Percentiles rank a stretch among this genome's conserved stretches.
These are phyloP conservation scores for Phoma sp. DNA, from an alignment of 2,329 filamentous ascomycete species.

Conservation along the genomic window DNA sequence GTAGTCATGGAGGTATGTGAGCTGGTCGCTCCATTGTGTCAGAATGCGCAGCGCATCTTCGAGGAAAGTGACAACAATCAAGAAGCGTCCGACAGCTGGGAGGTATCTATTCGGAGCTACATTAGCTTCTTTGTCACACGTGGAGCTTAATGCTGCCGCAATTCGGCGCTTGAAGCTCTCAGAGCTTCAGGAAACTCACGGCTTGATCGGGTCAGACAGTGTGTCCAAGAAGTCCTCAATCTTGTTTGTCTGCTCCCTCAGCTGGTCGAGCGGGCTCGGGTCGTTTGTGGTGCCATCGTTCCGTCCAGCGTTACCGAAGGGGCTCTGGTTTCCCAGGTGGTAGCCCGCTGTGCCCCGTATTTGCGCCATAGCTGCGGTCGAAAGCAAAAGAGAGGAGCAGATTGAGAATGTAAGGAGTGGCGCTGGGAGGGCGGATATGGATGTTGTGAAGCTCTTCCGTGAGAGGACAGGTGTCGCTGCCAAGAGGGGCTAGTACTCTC, in stretches of 20 bases:
- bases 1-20: conserved; percentile 91
- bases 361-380: conserved; percentile 59
- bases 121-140: conserved; percentile 31
- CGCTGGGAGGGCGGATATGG: conserved; percentile 35
- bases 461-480: conserved; percentile 28
- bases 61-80: conserved; percentile 98
- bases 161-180: conserved; percentile 8
- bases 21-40: conserved; percentile 96
- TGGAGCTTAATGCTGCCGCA: conserved; percentile 1
- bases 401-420: conserved; percentile 26
- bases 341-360: conserved; percentile 76
- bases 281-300: conserved; percentile 68
- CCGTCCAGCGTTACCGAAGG: conserved; percentile 69
- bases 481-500: conserved; percentile 21
- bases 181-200: conserved; percentile 66
- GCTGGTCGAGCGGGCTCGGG: conserved; percentile 81
- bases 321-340: conserved; percentile 78
- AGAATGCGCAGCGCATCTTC: conserved; percentile 96
- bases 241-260: conserved; percentile 96
- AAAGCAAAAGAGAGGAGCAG: conserved; percentile 26
- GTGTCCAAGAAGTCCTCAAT: conserved; percentile 94
- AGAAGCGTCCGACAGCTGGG: conserved; percentile 92
- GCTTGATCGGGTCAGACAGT: conserved; percentile 88
- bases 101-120: conserved; percentile 70
- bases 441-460: conserved; percentile 37